Evolutionary conservation across 2,329 filamentous ascomycete genomes (phyloP), one percentile per base, ranked within the genome.

Genomic region (Cladobotryum mycophilum): DNA sequence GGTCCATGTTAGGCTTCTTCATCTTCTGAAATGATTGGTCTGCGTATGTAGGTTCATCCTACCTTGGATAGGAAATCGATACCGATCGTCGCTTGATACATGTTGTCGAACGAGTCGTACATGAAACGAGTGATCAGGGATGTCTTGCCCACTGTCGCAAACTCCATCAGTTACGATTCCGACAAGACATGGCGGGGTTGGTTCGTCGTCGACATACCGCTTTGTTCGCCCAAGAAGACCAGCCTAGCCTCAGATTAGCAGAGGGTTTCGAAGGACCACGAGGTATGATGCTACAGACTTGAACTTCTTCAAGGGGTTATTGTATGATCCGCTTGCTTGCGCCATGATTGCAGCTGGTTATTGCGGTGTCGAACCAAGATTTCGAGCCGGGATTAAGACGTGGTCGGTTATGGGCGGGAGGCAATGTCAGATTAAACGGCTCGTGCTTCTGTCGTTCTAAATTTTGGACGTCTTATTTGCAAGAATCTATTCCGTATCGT

Each of bases 51-150:
- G 25, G 25, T 30, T 11, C n/a, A 35, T 41, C 61, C 68, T 77
- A 88, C 89, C 86, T 99, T 99, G 65, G 91, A 96, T 60, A 99
- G 82, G 68, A 99, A 99, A 74, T 99, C 93, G 75, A 99, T 99
- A 66, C 93, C 93, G 67, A 99, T 97, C 37, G 93, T 99, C 52
- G 93, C 93, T 74, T 99, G 93, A 76, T 99, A 99, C 79, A 92
- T 97, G 75, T 95, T 96, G 78, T 99, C 93, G 78, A 99, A 99
- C 44, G 93, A 97, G 73, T 99, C 93, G 79, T 99, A 99, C 93
- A 99, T 99, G 79, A 99, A 99, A 58, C 93, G 86, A 59, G 93
- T 99, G 70, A 99, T 99, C 63, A 99, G 76, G 55, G 93, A 99
- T 33, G 93, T 99, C 77, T 99, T 99, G 68, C 93, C 93, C 63